phyloP scores from a whole-genome alignment of 805 yeast genomes.

The Ascoidea rubescens region DNA sequence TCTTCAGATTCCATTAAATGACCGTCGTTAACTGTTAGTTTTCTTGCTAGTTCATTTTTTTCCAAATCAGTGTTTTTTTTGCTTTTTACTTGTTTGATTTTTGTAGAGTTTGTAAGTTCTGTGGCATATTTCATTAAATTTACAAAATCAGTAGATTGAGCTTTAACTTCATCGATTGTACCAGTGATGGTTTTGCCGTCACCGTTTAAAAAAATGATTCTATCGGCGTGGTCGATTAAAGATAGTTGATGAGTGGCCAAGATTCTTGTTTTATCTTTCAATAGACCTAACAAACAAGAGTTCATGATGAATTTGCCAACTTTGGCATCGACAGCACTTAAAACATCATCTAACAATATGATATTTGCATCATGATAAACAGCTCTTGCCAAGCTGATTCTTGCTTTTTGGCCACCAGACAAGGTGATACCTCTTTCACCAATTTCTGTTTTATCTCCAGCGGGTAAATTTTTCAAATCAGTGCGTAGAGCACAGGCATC shows the following conservation, averaged over 20 bases:
- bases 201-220: conserved; percentile 38
- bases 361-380: conserved; percentile 49
- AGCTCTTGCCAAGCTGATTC: conserved; percentile 55
- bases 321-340: conserved; percentile 65
- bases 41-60: conserved; percentile 7
- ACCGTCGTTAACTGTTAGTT: neutral
- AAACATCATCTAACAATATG: conserved; percentile 51
- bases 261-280: conserved; percentile 41
- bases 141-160: conserved; percentile 26
- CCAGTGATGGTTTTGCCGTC: conserved; percentile 42
- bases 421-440: conserved; percentile 67
- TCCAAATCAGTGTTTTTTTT: conserved; percentile 2
- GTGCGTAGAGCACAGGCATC: conserved; percentile 43
- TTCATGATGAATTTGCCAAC: conserved; percentile 58
- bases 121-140: conserved; percentile 27
- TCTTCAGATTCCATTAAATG: conserved; percentile 6
- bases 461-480: conserved; percentile 47
- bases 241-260: conserved; percentile 69
- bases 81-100: conserved; percentile 1
- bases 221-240: conserved; percentile 45
- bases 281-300: conserved; percentile 38
- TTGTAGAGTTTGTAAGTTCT: conserved; percentile 13
- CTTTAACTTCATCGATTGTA: conserved; percentile 30
- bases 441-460: conserved; percentile 56
- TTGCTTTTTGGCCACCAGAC: conserved; percentile 69